Evolutionary conservation across 2,329 filamentous ascomycete genomes (phyloP), one percentile per base, ranked within the genome.

Genomic region (Sarocladium strictum): DNA sequence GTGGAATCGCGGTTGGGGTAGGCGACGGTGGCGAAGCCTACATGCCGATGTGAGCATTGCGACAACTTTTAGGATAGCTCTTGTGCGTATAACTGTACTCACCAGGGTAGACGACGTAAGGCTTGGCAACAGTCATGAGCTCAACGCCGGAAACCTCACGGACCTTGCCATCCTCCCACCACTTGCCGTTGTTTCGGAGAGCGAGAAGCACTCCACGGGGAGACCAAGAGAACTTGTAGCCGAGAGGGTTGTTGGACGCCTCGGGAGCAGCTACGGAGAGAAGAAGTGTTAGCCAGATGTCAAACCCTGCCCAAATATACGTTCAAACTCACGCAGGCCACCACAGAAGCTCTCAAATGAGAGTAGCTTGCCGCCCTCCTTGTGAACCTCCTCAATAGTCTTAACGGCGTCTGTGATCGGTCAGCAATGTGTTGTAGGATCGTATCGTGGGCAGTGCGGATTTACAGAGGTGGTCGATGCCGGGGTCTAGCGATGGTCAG

Each of bases 1-100:
- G 89, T 94, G 19, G 86, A 92, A 74, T 97, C 92, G 63, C 92
- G 81, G 83, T 97, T 97, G 56, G 89, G 88, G 75, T 97, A 97
- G 40, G 87, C 90, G 62, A 97, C 91, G 64, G 96, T 93, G 53
- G 87, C 86, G 70, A 85, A 97, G 57, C 90, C 89, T 51, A 29
- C 4, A 23, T 21, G 14, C 3, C 27, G 23, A 49, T 49, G 26
- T 49, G 10, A 32, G 23, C 43, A 49, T 23, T 5, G 19, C 10
- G 11, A 23, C 11, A 6, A n/a, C 17, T 45, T 10, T 45, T 26
- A 10, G 23, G 11, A 26, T 6, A 10, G 6, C 23, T 15, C 17
- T 11, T n/a, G 43, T 23, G 24, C 17, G 11, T 10, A 49, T n/a
- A n/a, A 32, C 23, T 27, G 12, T 12, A 27, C 43, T 19, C 23